These are phyloP conservation scores for Populus nigra DNA, from an alignment of 345 rosid genomes.

Conservation along the genomic window DNA sequence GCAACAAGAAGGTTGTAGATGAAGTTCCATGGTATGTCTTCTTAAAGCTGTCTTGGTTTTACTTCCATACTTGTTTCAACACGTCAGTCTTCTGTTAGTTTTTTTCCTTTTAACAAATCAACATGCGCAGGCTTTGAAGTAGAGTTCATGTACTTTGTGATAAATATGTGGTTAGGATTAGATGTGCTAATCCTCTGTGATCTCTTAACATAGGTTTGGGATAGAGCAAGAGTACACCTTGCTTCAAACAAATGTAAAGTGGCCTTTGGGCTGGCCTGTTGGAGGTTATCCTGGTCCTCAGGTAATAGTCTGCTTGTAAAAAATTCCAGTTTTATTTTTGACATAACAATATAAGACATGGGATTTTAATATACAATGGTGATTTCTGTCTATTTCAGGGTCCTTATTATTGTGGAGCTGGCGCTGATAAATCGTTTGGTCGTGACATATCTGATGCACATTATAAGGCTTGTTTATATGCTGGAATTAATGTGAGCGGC, in stretches of 20 bases:
- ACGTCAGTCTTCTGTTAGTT: not conserved
- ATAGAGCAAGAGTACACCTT: slow-evolving; percentile 99
- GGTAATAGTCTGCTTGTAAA: slow-evolving; percentile 38
- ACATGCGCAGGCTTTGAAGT: not conserved
- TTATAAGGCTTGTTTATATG: slow-evolving; percentile 94
- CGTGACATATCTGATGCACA: slow-evolving; percentile 98
- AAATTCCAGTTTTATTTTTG: not conserved
- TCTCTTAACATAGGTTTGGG: slow-evolving; percentile 57
- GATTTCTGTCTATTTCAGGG: slow-evolving; percentile 48
- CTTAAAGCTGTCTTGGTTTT: not conserved
- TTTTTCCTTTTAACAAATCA: not conserved
- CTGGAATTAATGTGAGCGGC: slow-evolving; percentile 90
- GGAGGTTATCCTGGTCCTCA: slow-evolving; percentile 98
- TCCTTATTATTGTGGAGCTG: slow-evolving; percentile 97
- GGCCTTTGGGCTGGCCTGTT: slow-evolving; percentile 99
- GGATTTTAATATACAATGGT: not conserved
- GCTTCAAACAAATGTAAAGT: slow-evolving; percentile 71
- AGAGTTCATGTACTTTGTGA: not conserved
- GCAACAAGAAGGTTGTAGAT: slow-evolving; percentile 55
- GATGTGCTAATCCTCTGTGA: not conserved
- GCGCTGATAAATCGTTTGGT: slow-evolving; percentile 93
- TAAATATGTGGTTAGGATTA: not conserved
- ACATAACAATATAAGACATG: not conserved
- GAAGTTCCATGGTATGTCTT: slow-evolving; percentile 75
- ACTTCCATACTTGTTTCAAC: not conserved